Evolutionary conservation across 73 alveolate genomes (phyloP).

Genomic region (Paramecium octaurelia): DNA sequence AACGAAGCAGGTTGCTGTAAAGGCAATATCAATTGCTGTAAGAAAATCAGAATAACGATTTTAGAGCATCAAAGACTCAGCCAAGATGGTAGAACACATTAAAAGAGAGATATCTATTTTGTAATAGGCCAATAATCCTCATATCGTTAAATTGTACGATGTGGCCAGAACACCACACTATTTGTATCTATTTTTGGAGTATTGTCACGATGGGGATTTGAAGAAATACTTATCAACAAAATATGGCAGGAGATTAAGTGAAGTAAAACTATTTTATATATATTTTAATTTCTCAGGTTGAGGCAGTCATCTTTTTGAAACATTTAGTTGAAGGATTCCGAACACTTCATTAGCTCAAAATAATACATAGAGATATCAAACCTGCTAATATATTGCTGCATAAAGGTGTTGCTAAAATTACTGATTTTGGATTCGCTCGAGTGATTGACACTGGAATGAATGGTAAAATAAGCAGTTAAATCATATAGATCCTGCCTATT

Average conservation of each 20-base stretch:
- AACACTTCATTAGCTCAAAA: slow-evolving; percentile 40
- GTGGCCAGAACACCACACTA: slow-evolving; percentile 61
- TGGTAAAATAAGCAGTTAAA: not conserved
- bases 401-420: slow-evolving; percentile 52
- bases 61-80: slow-evolving; percentile 57
- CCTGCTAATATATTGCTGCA: slow-evolving; percentile 58
- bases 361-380: slow-evolving; percentile 61
- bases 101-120: slow-evolving; percentile 61
- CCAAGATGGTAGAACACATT: slow-evolving; percentile 57
- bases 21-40: slow-evolving; percentile 41
- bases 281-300: not conserved
- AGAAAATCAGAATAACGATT: not conserved
- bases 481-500: slow-evolving; percentile 47
- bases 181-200: slow-evolving; percentile 57
- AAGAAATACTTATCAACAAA: slow-evolving; percentile 49
- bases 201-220: slow-evolving; percentile 60
- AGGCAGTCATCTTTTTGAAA: slow-evolving; percentile 58
- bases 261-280: not conserved
- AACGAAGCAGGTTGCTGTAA: slow-evolving; percentile 42
- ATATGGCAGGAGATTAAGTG: slow-evolving; percentile 64
- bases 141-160: slow-evolving; percentile 54
- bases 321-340: slow-evolving; percentile 62
- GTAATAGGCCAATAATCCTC: slow-evolving; percentile 43
- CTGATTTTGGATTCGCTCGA: slow-evolving; percentile 7
- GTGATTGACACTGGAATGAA: slow-evolving; percentile 43